phyloP scores from a whole-genome alignment of 768 basidiomycete genomes.

The Hortiboletus campestris region DNA sequence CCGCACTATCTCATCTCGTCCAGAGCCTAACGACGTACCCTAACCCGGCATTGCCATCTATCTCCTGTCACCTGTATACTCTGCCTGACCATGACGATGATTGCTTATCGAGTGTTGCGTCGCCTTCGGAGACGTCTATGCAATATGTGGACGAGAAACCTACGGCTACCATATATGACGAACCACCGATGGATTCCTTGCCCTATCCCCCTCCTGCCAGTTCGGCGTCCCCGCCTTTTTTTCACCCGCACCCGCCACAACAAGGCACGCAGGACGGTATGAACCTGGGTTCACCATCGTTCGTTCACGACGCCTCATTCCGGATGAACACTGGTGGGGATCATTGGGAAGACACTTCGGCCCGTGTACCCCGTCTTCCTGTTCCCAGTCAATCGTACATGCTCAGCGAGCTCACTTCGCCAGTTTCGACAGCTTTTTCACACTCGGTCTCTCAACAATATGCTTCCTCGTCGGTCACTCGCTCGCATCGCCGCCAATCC shows the following conservation, averaged over 20 bases:
- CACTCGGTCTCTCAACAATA: slow-evolving; percentile 14
- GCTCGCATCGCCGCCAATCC: slow-evolving; percentile 23
- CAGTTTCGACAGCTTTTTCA: slow-evolving; percentile 5
- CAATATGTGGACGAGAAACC: slow-evolving; percentile 16
- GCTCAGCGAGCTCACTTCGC: slow-evolving; percentile 15
- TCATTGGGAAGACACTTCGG: slow-evolving; percentile 22
- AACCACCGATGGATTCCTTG: slow-evolving; percentile 33
- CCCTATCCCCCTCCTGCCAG: slow-evolving; percentile 29
- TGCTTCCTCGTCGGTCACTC: slow-evolving; percentile 11
- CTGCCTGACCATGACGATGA: slow-evolving; percentile 15
- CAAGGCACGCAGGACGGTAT: slow-evolving; percentile 16
- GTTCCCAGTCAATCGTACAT: slow-evolving; percentile 19
- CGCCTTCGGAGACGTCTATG: slow-evolving; percentile 1
- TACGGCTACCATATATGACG: slow-evolving; percentile 4
- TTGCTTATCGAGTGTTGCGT: not conserved
- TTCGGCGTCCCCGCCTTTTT: slow-evolving; percentile 21
- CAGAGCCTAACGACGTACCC: slow-evolving; percentile 10
- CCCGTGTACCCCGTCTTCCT: not conserved
- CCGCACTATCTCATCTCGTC: slow-evolving; percentile 6
- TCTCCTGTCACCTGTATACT: slow-evolving; percentile 17
- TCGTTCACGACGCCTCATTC: slow-evolving; percentile 11
- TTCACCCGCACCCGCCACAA: slow-evolving; percentile 8
- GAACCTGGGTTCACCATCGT: slow-evolving; percentile 13
- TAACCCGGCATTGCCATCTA: slow-evolving; percentile 11
- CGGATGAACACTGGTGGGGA: slow-evolving; percentile 8